Percentiles rank a stretch among this genome's conserved stretches.
These are phyloP conservation scores for Mycena indigotica DNA, from an alignment of 768 basidiomycete species.

Conservation along the genomic window DNA sequence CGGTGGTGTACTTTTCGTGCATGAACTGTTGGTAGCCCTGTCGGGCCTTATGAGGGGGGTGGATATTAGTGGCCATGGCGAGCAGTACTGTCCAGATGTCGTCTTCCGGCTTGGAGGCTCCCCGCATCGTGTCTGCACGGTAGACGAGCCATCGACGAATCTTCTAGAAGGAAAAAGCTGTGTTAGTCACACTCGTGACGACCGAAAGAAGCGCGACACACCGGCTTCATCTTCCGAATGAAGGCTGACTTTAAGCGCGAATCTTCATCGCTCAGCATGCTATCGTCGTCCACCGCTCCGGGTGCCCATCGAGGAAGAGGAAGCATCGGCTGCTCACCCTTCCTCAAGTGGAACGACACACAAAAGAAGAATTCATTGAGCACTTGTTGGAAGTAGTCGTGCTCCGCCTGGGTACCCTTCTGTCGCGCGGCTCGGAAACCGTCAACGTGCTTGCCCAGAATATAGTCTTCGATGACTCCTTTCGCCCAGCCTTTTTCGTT, in stretches of 20 bases:
- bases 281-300: not conserved
- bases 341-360: not conserved
- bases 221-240: not conserved
- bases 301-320: not conserved
- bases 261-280: not conserved
- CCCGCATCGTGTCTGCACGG: not conserved
- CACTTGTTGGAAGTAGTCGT: slow-evolving; percentile 1
- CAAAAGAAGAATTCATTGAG: slow-evolving; percentile 8
- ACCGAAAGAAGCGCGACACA: not conserved
- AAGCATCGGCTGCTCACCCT: not conserved
- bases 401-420: slow-evolving; percentile 1
- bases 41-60: not conserved
- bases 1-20: not conserved
- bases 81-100: slow-evolving; percentile 2
- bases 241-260: not conserved
- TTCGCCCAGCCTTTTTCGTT: not conserved
- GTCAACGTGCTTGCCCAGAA: not conserved
- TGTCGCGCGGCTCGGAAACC: slow-evolving; percentile 3
- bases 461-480: not conserved
- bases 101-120: not conserved
- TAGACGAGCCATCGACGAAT: slow-evolving; percentile 8
- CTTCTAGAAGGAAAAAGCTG: not conserved
- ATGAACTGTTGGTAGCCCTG: slow-evolving; percentile 12
- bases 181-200: not conserved
- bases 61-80: not conserved